phyloP scores from a whole-genome alignment of 2,329 filamentous ascomycete species.

The Diplocarpon mali region DNA sequence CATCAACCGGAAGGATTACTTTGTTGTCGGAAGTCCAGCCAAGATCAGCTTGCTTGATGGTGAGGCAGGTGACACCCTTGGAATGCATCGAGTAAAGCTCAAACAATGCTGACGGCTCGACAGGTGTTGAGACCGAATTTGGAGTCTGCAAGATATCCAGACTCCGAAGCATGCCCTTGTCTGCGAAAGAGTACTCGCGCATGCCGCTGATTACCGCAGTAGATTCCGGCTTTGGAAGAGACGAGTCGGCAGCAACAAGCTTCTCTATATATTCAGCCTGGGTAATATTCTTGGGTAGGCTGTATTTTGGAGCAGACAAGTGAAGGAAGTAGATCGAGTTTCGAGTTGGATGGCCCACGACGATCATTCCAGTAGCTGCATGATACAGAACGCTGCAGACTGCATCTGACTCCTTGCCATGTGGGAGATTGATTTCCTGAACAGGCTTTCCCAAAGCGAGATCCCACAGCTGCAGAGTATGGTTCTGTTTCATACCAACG shows the following conservation, averaged over 20 bases:
- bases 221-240: constrained; percentile 75
- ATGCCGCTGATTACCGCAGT: constrained; percentile 97
- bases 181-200: constrained; percentile 84
- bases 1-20: constrained; percentile 68
- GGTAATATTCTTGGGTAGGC: constrained; percentile 61
- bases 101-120: constrained; percentile 66
- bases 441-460: constrained; percentile 89
- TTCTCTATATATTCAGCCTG: constrained; percentile 82
- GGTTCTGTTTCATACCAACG: constrained; percentile 97
- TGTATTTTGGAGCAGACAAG: constrained; percentile 87
- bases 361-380: constrained; percentile 80
- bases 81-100: constrained; percentile 98
- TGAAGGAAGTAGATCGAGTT: constrained; percentile 98
- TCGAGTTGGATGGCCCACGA: constrained; percentile 88
- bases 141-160: constrained; percentile 75
- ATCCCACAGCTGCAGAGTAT: constrained; percentile 97
- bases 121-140: constrained; percentile 46
- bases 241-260: constrained; percentile 59
- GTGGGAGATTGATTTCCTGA: constrained; percentile 91
- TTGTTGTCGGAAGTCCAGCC: constrained; percentile 90
- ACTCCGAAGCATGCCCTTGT: constrained; percentile 78
- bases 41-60: constrained; percentile 77
- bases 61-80: constrained; percentile 84
- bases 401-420: constrained; percentile 93
- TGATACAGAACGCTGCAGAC: constrained; percentile 97